Evolutionary conservation across 257 asterid genomes (phyloP).

Genomic region (Cynanchum wilfordii): DNA sequence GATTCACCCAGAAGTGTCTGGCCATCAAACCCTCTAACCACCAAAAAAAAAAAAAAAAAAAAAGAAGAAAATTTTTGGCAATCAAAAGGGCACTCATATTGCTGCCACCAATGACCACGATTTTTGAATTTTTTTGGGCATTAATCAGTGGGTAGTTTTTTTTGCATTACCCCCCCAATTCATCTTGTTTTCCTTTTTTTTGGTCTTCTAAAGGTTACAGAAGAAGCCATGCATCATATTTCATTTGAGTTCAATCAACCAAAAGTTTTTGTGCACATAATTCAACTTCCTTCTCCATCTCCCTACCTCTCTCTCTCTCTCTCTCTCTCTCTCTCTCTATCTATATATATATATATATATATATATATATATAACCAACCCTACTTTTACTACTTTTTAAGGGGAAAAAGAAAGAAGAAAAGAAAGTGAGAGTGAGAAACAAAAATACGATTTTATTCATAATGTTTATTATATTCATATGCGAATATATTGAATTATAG

Average conservation of each 20-base stretch:
- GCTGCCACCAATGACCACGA: conserved; percentile 1
- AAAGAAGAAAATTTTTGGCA: background rate
- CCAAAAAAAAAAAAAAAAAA: background rate
- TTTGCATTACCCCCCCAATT: background rate
- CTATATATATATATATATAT: no score
- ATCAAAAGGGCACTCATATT: conserved; percentile 14
- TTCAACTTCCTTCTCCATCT: background rate
- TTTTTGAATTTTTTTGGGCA: conserved; percentile 4
- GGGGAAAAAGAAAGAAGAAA: no score
- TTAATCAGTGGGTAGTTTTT: conserved; percentile 9
- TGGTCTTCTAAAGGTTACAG: background rate
- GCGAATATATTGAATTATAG: no score
- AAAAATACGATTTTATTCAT: no score
- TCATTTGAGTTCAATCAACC: background rate
- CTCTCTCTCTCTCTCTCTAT: no score
- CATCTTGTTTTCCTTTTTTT: background rate
- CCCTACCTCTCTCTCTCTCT: background rate
- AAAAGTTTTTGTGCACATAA: background rate
- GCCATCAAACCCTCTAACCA: no score
- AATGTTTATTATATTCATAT: no score
- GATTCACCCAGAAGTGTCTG: background rate
- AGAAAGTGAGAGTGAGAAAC: no score
- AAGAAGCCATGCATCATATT: conserved; percentile 2
- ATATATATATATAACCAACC: no score
- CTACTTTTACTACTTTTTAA: no score